Evolutionary conservation across 768 basidiomycete genomes (phyloP).

Genomic region (Lentinula guzmanii): DNA sequence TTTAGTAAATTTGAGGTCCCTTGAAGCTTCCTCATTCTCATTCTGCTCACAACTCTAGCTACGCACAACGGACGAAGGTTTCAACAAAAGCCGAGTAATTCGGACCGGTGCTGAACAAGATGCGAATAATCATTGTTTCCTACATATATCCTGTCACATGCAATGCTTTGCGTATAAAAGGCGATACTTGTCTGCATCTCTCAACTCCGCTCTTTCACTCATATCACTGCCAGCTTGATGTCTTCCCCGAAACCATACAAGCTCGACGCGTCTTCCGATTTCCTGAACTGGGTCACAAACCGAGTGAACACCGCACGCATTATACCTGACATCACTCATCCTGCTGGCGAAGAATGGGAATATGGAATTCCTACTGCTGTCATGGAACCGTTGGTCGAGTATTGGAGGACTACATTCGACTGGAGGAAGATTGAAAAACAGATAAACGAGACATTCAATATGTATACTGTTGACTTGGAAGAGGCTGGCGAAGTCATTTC

Average conservation of each 20-base stretch:
- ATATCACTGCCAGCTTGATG: background rate
- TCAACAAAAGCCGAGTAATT: background rate
- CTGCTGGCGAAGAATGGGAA: slow-evolving; percentile 36
- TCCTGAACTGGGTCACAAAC: slow-evolving; percentile 30
- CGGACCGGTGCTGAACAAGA: background rate
- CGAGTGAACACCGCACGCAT: slow-evolving; percentile 36
- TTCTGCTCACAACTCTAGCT: too few relatives aligned
- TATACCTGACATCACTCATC: slow-evolving; percentile 41
- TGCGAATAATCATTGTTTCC: background rate
- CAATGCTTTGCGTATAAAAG: background rate
- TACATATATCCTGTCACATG: background rate
- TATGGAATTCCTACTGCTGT: slow-evolving; percentile 39
- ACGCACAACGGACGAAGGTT: too few relatives aligned
- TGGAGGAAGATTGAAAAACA: slow-evolving; percentile 41
- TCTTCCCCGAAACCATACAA: slow-evolving; percentile 25
- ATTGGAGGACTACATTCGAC: slow-evolving; percentile 42
- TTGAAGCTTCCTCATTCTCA: too few relatives aligned
- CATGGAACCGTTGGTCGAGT: slow-evolving; percentile 34
- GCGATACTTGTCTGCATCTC: too few relatives aligned
- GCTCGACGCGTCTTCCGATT: slow-evolving; percentile 30
- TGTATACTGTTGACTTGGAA: slow-evolving; percentile 45
- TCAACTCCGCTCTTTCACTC: background rate
- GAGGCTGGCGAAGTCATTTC: slow-evolving; percentile 39
- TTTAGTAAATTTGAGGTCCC: too few relatives aligned
- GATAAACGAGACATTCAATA: slow-evolving; percentile 42